phyloP scores from a whole-genome alignment of 352 stramenopile species.

The Phytophthora capsici region DNA sequence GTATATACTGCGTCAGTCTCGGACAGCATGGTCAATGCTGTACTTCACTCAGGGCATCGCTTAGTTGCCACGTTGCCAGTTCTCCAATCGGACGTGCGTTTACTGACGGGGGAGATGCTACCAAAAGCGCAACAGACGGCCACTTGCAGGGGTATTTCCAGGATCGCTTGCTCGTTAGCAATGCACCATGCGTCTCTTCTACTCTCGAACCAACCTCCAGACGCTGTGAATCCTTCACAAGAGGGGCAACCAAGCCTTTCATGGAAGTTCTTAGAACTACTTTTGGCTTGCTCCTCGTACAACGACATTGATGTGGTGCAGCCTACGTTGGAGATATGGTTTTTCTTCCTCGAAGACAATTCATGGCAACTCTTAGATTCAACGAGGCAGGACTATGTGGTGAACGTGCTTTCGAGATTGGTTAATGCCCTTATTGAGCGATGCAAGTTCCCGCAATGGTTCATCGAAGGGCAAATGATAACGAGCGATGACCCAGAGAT shows the following conservation, averaged over 20 bases:
- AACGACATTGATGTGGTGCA: conserved; percentile 60
- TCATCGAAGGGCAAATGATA: conserved; percentile 63
- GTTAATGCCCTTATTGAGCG: conserved; percentile 72
- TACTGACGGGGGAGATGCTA: conserved; percentile 5
- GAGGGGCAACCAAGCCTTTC: conserved; percentile 28
- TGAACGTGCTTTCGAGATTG: conserved; percentile 60
- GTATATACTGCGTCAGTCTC: conserved; percentile 31
- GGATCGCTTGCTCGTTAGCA: conserved; percentile 51
- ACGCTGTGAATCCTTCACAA: not conserved
- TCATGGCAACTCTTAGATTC: conserved; percentile 46
- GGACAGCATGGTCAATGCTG: conserved; percentile 33
- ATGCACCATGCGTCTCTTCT: conserved; percentile 51
- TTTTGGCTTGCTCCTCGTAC: conserved; percentile 70
- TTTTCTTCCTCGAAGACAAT: conserved; percentile 83
- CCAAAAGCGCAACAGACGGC: conserved; percentile 33
- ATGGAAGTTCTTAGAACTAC: conserved; percentile 58
- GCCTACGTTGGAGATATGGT: conserved; percentile 88
- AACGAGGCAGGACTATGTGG: conserved; percentile 40
- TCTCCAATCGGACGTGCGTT: conserved; percentile 20
- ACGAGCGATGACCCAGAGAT: conserved; percentile 65
- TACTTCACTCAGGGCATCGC: conserved; percentile 35
- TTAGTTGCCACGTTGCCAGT: conserved; percentile 35
- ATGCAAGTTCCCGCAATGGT: conserved; percentile 66
- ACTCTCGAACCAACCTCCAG: conserved; percentile 25
- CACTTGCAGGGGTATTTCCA: conserved; percentile 47